A percentile compares a stretch with the other conserved stretches of the same genome.
Evolutionary conservation across 192 early-diverging fungal genomes (phyloP).

Genomic region (Helicostylum pulchrum): DNA sequence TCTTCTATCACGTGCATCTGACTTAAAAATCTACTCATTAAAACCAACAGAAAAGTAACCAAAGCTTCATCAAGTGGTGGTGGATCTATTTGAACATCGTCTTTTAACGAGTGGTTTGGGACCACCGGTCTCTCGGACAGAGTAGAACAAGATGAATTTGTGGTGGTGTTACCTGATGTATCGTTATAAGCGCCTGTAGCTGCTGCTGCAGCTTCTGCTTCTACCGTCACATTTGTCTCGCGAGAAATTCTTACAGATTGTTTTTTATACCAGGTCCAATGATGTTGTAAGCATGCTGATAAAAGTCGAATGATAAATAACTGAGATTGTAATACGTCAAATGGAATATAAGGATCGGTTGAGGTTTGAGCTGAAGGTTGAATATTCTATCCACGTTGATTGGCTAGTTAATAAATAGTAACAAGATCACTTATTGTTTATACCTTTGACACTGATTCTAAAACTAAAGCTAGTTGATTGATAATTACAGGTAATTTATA

Average conservation of each 20-base stretch:
- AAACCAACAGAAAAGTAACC: slow-evolving; percentile 14
- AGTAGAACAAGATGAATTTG: slow-evolving; percentile 14
- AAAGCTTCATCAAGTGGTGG: slow-evolving; percentile 70
- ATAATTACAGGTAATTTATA: slow-evolving; percentile 21
- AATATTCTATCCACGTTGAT: not conserved
- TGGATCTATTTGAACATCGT: slow-evolving; percentile 43
- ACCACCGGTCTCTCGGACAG: not conserved
- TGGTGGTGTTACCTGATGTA: slow-evolving; percentile 5
- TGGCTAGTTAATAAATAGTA: slow-evolving; percentile 1
- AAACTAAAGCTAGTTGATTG: slow-evolving; percentile 18
- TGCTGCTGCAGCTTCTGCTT: not conserved
- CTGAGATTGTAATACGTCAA: slow-evolving; percentile 68
- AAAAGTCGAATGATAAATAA: slow-evolving; percentile 76
- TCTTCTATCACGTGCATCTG: slow-evolving; percentile 17
- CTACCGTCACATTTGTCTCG: no score
- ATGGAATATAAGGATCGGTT: not conserved
- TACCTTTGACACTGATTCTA: slow-evolving; percentile 26
- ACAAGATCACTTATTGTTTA: not conserved
- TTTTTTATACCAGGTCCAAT: slow-evolving; percentile 30
- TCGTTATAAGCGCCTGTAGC: not conserved
- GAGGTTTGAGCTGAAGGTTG: not conserved
- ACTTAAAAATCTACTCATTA: slow-evolving; percentile 17
- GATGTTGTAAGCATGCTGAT: slow-evolving; percentile 76
- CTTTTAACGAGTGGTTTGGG: not conserved
- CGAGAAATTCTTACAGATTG: slow-evolving; percentile 1